phyloP scores from a whole-genome alignment of 441 rosid species.

The Euphorbia schlechtendalii region DNA sequence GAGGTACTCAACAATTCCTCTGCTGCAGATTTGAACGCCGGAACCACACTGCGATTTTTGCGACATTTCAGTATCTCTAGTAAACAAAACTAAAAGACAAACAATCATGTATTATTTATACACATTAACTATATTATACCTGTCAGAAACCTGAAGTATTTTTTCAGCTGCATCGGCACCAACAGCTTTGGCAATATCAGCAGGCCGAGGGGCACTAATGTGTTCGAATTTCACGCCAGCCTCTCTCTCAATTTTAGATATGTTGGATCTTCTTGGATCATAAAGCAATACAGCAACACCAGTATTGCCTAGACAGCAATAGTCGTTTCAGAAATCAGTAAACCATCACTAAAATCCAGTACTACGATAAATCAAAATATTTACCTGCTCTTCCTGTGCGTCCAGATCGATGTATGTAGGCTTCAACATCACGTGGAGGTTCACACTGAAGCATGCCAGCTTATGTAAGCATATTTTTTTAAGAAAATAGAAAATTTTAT shows the following conservation, averaged over 20 bases:
- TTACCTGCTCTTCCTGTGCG: conserved; percentile 96
- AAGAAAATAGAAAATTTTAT: conserved; percentile 1
- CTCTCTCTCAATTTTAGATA: conserved; percentile 68
- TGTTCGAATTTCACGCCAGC: conserved; percentile 89
- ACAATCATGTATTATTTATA: too few species aligned
- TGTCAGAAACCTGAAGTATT: conserved; percentile 69
- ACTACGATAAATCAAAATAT: background rate
- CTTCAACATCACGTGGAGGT: conserved; percentile 97
- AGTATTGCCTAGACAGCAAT: conserved; percentile 70
- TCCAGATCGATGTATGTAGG: conserved; percentile 93
- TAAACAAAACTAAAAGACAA: background rate
- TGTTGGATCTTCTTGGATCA: conserved; percentile 63
- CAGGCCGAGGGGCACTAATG: conserved; percentile 67
- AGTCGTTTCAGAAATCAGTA: conserved; percentile 22
- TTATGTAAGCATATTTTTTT: conserved; percentile 12
- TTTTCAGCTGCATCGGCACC: conserved; percentile 74
- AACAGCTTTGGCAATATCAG: conserved; percentile 75
- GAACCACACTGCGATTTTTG: conserved; percentile 65
- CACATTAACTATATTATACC: conserved; percentile 40
- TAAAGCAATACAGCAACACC: conserved; percentile 89
- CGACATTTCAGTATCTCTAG: conserved; percentile 11
- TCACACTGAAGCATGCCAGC: conserved; percentile 52
- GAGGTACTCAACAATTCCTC: conserved; percentile 62
- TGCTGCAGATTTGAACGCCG: conserved; percentile 74
- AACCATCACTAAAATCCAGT: conserved; percentile 7